phyloP scores from a whole-genome alignment of 2,329 filamentous ascomycete genomes.

The Fusarium nisikadoi region DNA sequence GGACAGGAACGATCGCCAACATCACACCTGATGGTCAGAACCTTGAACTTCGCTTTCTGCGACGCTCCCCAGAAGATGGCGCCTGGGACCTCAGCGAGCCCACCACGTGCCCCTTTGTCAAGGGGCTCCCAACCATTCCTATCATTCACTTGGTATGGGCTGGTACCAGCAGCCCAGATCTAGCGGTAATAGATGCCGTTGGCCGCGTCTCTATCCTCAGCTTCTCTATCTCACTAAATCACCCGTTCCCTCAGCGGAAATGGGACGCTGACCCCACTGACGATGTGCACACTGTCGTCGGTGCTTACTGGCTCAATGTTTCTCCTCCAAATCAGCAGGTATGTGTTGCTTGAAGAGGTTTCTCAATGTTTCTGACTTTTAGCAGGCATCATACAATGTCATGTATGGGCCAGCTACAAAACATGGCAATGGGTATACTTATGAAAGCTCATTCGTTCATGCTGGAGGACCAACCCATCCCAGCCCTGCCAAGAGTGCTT shows the following conservation, averaged over 20 bases:
- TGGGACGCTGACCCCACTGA: conserved; percentile 76
- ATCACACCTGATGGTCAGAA: conserved; percentile 77
- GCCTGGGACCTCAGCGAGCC: conserved; percentile 81
- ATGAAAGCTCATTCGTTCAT: conserved; percentile 72
- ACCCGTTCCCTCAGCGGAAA: conserved; percentile 69
- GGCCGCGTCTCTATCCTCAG: conserved; percentile 81
- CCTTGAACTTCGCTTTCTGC: conserved; percentile 78
- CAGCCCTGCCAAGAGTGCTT: conserved; percentile 73
- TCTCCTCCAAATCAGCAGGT: conserved; percentile 58
- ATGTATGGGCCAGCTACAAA: conserved; percentile 72
- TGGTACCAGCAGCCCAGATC: conserved; percentile 74
- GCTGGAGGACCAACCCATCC: conserved; percentile 80
- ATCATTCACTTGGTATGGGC: conserved; percentile 89
- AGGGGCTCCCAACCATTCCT: conserved; percentile 70
- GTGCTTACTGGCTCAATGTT: conserved; percentile 85
- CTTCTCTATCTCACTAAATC: conserved; percentile 78
- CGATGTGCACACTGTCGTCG: conserved; percentile 81
- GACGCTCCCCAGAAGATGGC: conserved; percentile 74
- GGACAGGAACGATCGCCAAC: conserved; percentile 83
- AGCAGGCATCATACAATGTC: conserved; percentile 55
- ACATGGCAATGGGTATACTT: conserved; percentile 71
- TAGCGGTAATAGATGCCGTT: conserved; percentile 83
- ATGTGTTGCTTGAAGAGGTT: neutral
- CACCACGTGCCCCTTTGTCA: conserved; percentile 70
- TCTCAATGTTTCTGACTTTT: neutral